Percentiles rank a stretch among this genome's conserved stretches.
Evolutionary conservation across 352 stramenopile species (phyloP).

Genomic region (Phytopythium montanum): DNA sequence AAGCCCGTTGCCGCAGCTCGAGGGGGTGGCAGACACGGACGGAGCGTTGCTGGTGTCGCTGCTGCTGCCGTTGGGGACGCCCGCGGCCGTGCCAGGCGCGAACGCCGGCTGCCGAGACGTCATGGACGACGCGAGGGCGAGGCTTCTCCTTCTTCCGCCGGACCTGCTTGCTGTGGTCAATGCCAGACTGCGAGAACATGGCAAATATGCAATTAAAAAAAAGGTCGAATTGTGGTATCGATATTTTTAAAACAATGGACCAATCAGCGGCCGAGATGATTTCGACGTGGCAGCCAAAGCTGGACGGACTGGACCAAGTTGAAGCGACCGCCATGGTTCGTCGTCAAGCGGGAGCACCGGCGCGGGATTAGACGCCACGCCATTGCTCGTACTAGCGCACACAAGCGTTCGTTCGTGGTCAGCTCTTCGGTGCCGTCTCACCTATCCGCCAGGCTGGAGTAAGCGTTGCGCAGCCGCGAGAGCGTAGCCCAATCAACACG

Average conservation of each 20-base stretch:
- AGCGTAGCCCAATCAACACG: background rate
- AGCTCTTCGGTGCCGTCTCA: background rate
- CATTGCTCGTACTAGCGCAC: too few relatives aligned
- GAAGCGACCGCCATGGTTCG: background rate
- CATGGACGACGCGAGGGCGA: background rate
- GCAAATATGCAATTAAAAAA: too few relatives aligned
- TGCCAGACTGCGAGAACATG: background rate
- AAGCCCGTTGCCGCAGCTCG: conserved; percentile 17
- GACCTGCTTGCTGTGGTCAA: background rate
- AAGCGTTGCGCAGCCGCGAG: background rate
- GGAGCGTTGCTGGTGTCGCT: background rate
- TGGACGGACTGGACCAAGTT: background rate
- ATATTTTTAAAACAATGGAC: too few relatives aligned
- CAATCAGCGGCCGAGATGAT: background rate
- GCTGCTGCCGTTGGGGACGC: background rate
- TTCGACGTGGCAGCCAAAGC: background rate
- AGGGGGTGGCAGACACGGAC: background rate
- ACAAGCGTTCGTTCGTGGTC: background rate
- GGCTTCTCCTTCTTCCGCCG: too few relatives aligned
- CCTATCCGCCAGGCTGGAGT: background rate
- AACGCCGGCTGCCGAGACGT: background rate
- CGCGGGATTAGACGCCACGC: background rate
- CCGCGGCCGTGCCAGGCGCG: background rate
- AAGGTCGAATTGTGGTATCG: too few relatives aligned
- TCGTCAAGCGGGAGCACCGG: background rate